Conservation (phyloP, 1,284 basidiomycete genomes). For the Cutaneotrichosporon dermatis region DNA sequence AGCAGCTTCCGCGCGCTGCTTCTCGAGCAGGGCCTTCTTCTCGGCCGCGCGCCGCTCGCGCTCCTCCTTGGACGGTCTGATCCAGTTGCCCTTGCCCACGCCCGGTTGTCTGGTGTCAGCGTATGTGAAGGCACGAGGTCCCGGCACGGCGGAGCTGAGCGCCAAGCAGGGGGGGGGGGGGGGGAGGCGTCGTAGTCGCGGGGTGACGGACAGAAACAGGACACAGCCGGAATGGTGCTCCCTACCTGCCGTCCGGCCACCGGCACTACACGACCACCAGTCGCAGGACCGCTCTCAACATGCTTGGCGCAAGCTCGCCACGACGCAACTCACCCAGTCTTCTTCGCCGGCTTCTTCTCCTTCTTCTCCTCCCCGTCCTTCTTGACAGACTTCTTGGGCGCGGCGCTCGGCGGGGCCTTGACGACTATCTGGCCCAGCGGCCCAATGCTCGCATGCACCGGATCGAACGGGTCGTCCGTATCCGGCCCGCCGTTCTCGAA, state of each 20-base stretch:
- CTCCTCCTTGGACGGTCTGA: slow-evolving; percentile 45
- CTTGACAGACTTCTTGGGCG: slow-evolving; percentile 14
- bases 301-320: too few relatives aligned
- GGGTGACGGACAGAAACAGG: too few relatives aligned
- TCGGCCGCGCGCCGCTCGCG: slow-evolving; percentile 28
- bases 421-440: slow-evolving; percentile 43
- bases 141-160: too few relatives aligned
- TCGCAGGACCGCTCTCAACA: too few relatives aligned
- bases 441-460: slow-evolving; percentile 37
- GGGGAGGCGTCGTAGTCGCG: too few relatives aligned
- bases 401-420: slow-evolving; percentile 21
- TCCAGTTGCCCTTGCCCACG: slow-evolving; percentile 48
- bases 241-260: too few relatives aligned
- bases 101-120: slow-evolving; percentile 29
- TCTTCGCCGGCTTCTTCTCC: slow-evolving; percentile 37
- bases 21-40: slow-evolving; percentile 29
- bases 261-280: too few relatives aligned
- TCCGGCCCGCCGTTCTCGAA: slow-evolving; percentile 47
- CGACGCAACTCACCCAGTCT: slow-evolving; percentile 26
- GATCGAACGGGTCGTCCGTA: slow-evolving; percentile 41
- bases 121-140: too few relatives aligned
- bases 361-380: slow-evolving; percentile 7
- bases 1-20: slow-evolving; percentile 4
- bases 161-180: too few relatives aligned
- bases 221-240: too few relatives aligned